Evolutionary conservation across 148 eudicot genomes (phyloP), one percentile per base, ranked within the genome.

Genomic region (Polygonum maritimum): DNA sequence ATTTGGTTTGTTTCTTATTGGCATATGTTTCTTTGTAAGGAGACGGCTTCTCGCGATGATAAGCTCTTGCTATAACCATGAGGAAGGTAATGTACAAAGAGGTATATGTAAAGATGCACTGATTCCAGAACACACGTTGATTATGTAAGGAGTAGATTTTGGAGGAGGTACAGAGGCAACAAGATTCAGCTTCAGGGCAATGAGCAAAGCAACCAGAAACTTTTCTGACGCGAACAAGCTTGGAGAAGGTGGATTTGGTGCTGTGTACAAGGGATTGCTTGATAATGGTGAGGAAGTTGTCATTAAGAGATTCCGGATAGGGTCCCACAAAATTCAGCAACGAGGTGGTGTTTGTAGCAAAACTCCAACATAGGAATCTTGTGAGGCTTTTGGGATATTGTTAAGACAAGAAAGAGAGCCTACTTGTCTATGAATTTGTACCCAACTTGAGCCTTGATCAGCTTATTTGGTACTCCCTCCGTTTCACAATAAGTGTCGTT

Each of bases 331-430:
- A 86, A 78, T 84, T 86, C 44, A 86, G 76, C 82, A 86, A 81
- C 51, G 89, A 86, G 76, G 85, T 84, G n/a, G 33, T 49, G 31
- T 65, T 82, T 13, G 82, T 86, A 22, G 82, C 89, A 1, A 79
- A 84, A 75, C 87, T 86, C 45, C 85, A 84, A 41, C 86, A 86
- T 44, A 73, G 76, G 22, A 86, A 84, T 54, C 87, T 86, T 48
- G 89, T 86, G 73, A 76, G 78, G 38, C 75, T 84, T 2, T 47
- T 84, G 2, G 85, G 89, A 0, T 84, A 79, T 48, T 80, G 89
- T 62, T 51, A 82, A 9, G 71, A 80, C 51, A 79, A 81, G 48
- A 82, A 75, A 21, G 85, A 86, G 48, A 84, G 80, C 41, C 11
- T 86, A 21, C 22, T 86, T 18, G 75, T 84, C 21, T 86, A 86